These are phyloP conservation scores for Ochetophila trinervis DNA, from an alignment of 306 rosid species.

Conservation along the genomic window DNA sequence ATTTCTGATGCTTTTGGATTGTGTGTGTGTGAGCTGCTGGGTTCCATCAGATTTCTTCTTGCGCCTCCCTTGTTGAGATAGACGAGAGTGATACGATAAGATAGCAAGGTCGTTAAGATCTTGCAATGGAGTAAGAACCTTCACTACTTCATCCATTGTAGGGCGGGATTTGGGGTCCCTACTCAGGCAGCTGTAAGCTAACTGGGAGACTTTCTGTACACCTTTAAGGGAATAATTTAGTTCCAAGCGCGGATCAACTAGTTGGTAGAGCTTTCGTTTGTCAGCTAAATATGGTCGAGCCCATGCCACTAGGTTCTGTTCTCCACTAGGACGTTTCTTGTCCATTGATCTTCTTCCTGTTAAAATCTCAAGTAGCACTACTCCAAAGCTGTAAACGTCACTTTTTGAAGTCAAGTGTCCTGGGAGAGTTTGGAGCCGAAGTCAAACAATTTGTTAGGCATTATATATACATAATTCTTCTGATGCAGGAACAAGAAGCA, in stretches of 20 bases:
- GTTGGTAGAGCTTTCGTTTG: slow-evolving; percentile 69
- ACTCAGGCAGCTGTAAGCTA: slow-evolving; percentile 76
- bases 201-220: slow-evolving; percentile 83
- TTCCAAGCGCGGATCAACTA: slow-evolving; percentile 87
- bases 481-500: background rate
- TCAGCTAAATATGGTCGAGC: slow-evolving; percentile 85
- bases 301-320: slow-evolving; percentile 92
- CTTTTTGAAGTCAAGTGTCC: slow-evolving; percentile 94
- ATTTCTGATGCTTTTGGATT: slow-evolving; percentile 69
- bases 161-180: slow-evolving; percentile 88
- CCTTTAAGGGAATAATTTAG: slow-evolving; percentile 78
- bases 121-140: slow-evolving; percentile 71
- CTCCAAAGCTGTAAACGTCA: slow-evolving; percentile 96
- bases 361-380: slow-evolving; percentile 82
- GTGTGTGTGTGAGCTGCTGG: slow-evolving; percentile 61
- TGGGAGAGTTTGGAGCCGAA: slow-evolving; percentile 34
- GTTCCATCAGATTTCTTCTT: slow-evolving; percentile 76
- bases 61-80: slow-evolving; percentile 76
- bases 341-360: slow-evolving; percentile 98
- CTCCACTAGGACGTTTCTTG: slow-evolving; percentile 90
- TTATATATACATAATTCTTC: slow-evolving; percentile 5
- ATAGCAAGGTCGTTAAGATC: slow-evolving; percentile 85
- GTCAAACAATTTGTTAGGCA: slow-evolving; percentile 17
- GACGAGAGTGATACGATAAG: slow-evolving; percentile 64
- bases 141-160: slow-evolving; percentile 89